Conservation (phyloP, 805 yeast genomes). For the Suhomyces kilbournensis region DNA sequence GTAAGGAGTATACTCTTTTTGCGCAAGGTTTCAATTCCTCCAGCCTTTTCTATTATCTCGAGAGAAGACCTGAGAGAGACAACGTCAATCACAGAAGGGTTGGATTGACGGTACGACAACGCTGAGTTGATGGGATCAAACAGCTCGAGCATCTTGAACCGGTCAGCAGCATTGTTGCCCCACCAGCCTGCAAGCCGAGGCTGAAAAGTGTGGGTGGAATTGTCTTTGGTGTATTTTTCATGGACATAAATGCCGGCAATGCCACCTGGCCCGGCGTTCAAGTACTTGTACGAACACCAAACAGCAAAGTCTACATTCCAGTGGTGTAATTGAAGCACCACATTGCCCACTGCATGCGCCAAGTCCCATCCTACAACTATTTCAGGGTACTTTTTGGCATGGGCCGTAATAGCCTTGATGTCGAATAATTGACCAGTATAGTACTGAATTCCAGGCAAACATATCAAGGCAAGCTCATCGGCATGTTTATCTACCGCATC, state of each 20-base stretch:
- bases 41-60: constrained; percentile 53
- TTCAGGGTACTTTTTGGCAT: constrained; percentile 46
- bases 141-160: constrained; percentile 76
- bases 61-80: constrained; percentile 69
- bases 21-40: constrained; percentile 62
- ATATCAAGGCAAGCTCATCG: constrained; percentile 65
- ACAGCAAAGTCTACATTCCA: constrained; percentile 93
- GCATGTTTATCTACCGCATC: constrained; percentile 51
- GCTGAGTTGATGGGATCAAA: constrained; percentile 87
- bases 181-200: constrained; percentile 96
- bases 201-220: constrained; percentile 29
- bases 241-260: constrained; percentile 85
- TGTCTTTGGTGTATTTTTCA: constrained; percentile 41
- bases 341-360: constrained; percentile 94
- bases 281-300: constrained; percentile 91
- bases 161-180: constrained; percentile 72
- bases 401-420: constrained; percentile 63
- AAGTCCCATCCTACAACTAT: constrained; percentile 88
- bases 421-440: constrained; percentile 89
- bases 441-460: constrained; percentile 87
- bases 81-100: constrained; percentile 84
- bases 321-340: constrained; percentile 69
- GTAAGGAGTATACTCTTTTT: constrained; percentile 59
- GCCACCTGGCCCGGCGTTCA: constrained; percentile 92
- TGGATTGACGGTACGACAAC: constrained; percentile 82